Base-by-base conservation (phyloP, 2,329 filamentous ascomycete genomes). In the Tolypocladium pustulatum region DNA sequence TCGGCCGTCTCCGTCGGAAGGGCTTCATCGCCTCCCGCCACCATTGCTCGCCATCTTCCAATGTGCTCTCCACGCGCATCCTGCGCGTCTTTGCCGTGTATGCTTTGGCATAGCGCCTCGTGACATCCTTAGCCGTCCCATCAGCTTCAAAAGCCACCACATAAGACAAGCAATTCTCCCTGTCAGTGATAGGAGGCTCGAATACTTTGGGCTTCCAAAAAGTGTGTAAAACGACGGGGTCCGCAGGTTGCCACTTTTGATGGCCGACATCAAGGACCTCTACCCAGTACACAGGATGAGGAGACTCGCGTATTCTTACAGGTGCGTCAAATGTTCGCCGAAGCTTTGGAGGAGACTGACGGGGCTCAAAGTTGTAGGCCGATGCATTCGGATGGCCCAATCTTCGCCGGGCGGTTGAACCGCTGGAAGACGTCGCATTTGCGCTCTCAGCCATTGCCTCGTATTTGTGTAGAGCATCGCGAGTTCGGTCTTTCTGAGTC, bases 41-140 rank as follows among this genome's bases (percentile, higher is more conserved):
- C 83, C 83, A 86, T 57, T 67, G 67, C 12, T 74, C 74, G 0
- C 75, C 80, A 12, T 74, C 66, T 64, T 79, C 72, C 76, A 78
- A 52, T 69, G 78, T 70, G 37, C 68, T 71, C 54, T 97, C 94
- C 1, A 99, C 81, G n/a, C 94, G 85, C 60, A 83, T 73, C 63
- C 86, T 91, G 27, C 90, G 82, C 1, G 92, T 96, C 73, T 97
- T 97, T 27, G 92, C 89, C 65, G 91, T 94, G 73, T 88, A 97
- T 0, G 88, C 87, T 71, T 94, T 95, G 1, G 86, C 81, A 68
- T 99, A 99, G 20, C 94, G 84, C 58, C 85, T 81, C 0, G 94
- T 99, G 0, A 99, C 90, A 67, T 99, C 94, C 66, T 83, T 85
- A 0, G 85, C 91, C 17, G 83, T 84, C 3, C 86, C 88, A 63